phyloP scores from a whole-genome alignment of 306 rosid genomes.

The Hippophae gyantsensis region DNA sequence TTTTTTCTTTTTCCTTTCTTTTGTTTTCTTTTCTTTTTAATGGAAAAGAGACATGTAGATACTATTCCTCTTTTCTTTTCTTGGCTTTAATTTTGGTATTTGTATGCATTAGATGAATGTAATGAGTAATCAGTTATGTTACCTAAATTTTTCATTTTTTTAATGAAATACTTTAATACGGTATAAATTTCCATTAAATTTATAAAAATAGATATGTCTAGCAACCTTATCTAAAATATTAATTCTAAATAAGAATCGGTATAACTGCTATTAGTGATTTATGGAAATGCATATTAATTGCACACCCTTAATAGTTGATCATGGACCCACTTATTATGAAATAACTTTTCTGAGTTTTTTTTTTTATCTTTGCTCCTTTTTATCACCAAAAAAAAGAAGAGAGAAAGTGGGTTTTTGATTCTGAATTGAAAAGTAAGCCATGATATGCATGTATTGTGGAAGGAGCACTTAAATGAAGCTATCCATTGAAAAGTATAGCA shows the following conservation, averaged over 20 bases:
- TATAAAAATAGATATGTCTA: too few relatives aligned
- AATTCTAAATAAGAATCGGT: not conserved
- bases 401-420: constrained; percentile 49
- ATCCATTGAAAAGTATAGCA: constrained; percentile 28
- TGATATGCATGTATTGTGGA: constrained; percentile 37
- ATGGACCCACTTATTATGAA: constrained; percentile 22
- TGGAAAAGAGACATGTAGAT: constrained; percentile 37
- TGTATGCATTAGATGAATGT: constrained; percentile 22
- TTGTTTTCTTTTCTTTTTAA: constrained; percentile 18
- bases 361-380: constrained; percentile 2
- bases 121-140: too few relatives aligned
- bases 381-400: constrained; percentile 25
- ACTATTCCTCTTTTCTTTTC: constrained; percentile 28
- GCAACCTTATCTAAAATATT: too few relatives aligned
- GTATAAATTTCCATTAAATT: too few relatives aligned
- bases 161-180: too few relatives aligned
- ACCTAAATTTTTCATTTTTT: too few relatives aligned
- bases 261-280: constrained; percentile 16
- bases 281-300: not conserved
- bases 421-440: constrained; percentile 34
- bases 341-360: constrained; percentile 32
- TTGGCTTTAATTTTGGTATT: constrained; percentile 21
- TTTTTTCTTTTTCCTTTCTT: not conserved
- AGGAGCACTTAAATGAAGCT: constrained; percentile 28
- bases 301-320: constrained; percentile 16